Conservation (phyloP, 2,329 filamentous ascomycete genomes). For the Botrytis fragariae region DNA sequence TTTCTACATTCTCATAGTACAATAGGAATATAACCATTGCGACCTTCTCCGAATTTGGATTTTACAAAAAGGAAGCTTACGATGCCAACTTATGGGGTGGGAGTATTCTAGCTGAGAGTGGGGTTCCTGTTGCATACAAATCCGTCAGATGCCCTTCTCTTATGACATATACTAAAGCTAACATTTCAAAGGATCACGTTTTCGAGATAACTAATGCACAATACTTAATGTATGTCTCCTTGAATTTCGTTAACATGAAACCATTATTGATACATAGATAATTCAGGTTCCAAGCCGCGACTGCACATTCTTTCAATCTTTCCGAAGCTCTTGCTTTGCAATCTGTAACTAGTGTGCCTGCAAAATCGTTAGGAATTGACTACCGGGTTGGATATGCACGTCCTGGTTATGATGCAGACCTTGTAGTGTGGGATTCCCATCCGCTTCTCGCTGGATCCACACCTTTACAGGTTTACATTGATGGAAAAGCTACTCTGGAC, state of each 20-base stretch:
- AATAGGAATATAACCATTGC: conserved; percentile 44
- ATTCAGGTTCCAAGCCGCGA: conserved; percentile 41
- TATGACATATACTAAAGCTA: neutral
- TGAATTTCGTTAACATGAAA: neutral
- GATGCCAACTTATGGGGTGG: conserved; percentile 43
- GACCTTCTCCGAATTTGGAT: conserved; percentile 44
- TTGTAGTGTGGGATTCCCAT: conserved; percentile 50
- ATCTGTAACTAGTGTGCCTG: conserved; percentile 47
- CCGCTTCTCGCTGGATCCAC: conserved; percentile 47
- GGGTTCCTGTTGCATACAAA: conserved; percentile 46
- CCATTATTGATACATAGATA: neutral
- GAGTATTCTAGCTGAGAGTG: conserved; percentile 43
- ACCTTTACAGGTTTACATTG: conserved; percentile 48
- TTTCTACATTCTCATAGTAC: neutral
- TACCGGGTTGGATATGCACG: conserved; percentile 46
- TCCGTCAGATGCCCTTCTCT: conserved; percentile 33
- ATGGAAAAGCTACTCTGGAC: conserved; percentile 43
- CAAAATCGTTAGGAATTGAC: conserved; percentile 44
- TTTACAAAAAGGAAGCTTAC: conserved; percentile 47
- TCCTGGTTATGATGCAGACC: conserved; percentile 49
- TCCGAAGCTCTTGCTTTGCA: conserved; percentile 43
- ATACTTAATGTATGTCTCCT: conserved; percentile 40
- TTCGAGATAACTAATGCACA: conserved; percentile 41
- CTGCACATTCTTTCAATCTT: conserved; percentile 45
- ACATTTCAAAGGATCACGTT: conserved; percentile 39